Evolutionary conservation across 306 rosid genomes (phyloP), one percentile per base, ranked within the genome.

Genomic region (Rubus idaeus): DNA sequence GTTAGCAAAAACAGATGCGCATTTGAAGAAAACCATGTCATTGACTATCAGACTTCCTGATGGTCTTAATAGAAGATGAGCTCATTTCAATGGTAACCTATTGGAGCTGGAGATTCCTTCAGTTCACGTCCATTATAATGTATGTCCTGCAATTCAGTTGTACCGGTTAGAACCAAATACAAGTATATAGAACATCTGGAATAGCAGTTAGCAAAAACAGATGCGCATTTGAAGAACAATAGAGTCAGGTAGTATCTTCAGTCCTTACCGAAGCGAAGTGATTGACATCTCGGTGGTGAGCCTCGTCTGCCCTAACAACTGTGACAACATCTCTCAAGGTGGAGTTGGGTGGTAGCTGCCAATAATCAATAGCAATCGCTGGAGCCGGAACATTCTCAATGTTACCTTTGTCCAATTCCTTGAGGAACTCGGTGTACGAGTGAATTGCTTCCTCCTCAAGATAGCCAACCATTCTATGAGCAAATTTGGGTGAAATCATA

Each of bases 401-500:
- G 39, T 76, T 91, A 35, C 97, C 97, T 6, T 84, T 83, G 78
- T 91, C 97, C 9, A 89, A 40, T 65, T 89, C 97, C 82, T 88
- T 88, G 4, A 90, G 90, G 79, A 89, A 91, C 86, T 88, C 93
- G 0, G 95, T 89, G 88, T 91, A 91, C 13, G 97, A 89, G 58
- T 91, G 89, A 10, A 89, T 87, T 20, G 97, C 97, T 47, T 91
- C 97, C 74, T 91, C 97, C 73, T 91, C 94, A 37, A 91, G 89
- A 86, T 91, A 89, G 3, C 95, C 97, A 66, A 91, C 97, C 94
- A 91, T 74, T 40, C 92, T 90, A 77, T 91, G 97, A 0, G 94
- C 94, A 18, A 91, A 89, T 46, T 91, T 91, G 0, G 94, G 97
- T 2, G 94, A 91, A 3, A 86, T 3, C 76, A 89, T 0, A 53